Conservation (phyloP, 495 filamentous ascomycete genomes). For the Polyplosphaeria fusca region DNA sequence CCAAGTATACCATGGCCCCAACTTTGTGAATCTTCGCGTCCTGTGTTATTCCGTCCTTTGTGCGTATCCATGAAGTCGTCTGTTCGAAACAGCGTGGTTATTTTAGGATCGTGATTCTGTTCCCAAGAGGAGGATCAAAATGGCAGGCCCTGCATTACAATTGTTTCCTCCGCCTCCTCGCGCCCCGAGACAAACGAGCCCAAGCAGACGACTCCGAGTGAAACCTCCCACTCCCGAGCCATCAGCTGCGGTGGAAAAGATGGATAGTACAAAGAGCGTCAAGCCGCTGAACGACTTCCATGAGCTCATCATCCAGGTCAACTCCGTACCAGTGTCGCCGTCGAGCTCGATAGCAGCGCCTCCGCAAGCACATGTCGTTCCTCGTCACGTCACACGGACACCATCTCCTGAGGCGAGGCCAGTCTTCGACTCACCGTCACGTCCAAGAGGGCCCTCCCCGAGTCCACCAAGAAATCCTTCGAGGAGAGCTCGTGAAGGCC, state of each 20-base stretch:
- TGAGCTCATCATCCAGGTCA: conserved; percentile 37
- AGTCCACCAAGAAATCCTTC: conserved; percentile 2
- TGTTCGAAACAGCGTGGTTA: conserved; percentile 1
- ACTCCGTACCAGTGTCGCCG: conserved; percentile 33
- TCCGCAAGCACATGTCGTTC: conserved; percentile 15
- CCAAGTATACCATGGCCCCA: conserved; percentile 8
- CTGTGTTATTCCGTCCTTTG: conserved; percentile 4
- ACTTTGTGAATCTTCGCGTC: conserved; percentile 4
- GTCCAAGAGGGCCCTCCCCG: conserved; percentile 12
- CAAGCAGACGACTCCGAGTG: conserved; percentile 14
- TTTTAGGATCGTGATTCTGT: conserved; percentile 13
- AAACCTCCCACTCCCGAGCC: conserved; percentile 43
- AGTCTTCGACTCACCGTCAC: conserved; percentile 24
- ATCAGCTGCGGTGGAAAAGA: conserved; percentile 33
- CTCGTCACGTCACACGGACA: conserved; percentile 8
- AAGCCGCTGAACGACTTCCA: conserved; percentile 35
- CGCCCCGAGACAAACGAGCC: conserved; percentile 30
- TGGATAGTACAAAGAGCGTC: conserved; percentile 31
- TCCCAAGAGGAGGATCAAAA: conserved; percentile 20
- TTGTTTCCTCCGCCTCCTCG: conserved; percentile 53
- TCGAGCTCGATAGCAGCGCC: conserved; percentile 16
- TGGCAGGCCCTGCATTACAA: conserved; percentile 48
- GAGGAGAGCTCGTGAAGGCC: background rate
- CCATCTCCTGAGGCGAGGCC: conserved; percentile 24
- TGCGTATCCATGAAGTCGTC: background rate